Evolutionary conservation across 495 filamentous ascomycete species (phyloP), one percentile per base, ranked within the genome.

Genomic region (Aspergillus campestris): DNA sequence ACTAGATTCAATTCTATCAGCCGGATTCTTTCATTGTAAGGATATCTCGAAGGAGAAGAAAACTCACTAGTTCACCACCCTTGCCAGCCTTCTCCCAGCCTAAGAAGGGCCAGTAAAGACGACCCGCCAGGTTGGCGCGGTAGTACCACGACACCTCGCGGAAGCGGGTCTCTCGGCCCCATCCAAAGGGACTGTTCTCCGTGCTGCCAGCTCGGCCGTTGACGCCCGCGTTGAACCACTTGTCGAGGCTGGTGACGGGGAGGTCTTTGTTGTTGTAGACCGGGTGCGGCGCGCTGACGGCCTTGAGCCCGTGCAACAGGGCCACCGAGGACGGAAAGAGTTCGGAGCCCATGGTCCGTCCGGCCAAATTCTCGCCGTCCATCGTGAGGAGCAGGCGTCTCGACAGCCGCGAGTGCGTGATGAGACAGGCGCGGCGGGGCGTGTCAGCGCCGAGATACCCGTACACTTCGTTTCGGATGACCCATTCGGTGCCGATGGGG

Each of bases 291-390:
- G 39, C 47, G 27, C 45, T 24, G 29, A 50, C 47, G 30, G 47
- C 41, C 28, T 88, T 87, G 42, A 87, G 66, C 5, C 84, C 83
- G 58, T 87, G 83, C 14, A 83, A 71, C 8, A 87, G 64, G 0
- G 82, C 72, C 2, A 71, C 72, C 1, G 80, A 82, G 38, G 74
- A 74, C 1, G 81, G 73, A 40, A 70, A 76, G 80, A 85, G 84
- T 53, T 87, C 82, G 1, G 79, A 78, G 8, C 71, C 74, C 40
- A 86, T 69, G 42, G 74, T 70, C 27, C 79, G 72, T 28, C 84
- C 84, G 1, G 67, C 66, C 14, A 72, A 46, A 45, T 77, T 78
- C 61, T 86, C 81, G 10, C 66, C 69, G 46, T 81, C 69, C 81
- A 87, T 86, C 31, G 76, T 67, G 34, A 81, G 67, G 31, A 86